A percentile compares a stretch with the other conserved stretches of the same genome.
Evolutionary conservation across 169 alveolate species (phyloP).

Genomic region (Amoebophrya sp.): DNA sequence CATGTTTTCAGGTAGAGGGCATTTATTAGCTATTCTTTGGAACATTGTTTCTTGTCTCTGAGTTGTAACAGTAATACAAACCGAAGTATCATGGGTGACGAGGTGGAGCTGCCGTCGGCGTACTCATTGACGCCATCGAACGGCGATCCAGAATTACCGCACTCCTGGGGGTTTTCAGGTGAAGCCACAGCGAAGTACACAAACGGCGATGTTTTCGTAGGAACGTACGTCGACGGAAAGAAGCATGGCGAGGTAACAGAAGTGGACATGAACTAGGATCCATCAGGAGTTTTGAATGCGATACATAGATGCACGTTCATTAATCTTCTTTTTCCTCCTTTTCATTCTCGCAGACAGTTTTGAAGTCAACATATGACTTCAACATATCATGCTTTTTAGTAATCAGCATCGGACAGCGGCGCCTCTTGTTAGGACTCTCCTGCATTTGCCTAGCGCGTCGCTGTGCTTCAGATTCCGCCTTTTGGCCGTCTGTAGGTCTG

Average conservation of each 20-base stretch:
- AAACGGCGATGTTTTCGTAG: not conserved
- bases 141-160: constrained; percentile 2
- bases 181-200: not conserved
- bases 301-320: not conserved
- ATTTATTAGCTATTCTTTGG: no score
- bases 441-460: no score
- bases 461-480: no score
- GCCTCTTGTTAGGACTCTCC: no score
- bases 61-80: not conserved
- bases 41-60: not conserved
- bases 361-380: not conserved
- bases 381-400: not conserved
- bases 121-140: not conserved
- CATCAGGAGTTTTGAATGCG: not conserved
- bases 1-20: no score
- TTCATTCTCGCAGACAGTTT: not conserved
- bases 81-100: not conserved
- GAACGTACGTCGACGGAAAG: not conserved
- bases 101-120: not conserved
- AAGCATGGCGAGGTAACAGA: not conserved
- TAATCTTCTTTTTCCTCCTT: not conserved
- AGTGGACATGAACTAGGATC: not conserved
- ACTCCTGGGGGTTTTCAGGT: not conserved
- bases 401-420: not conserved
- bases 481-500: no score